These are phyloP conservation scores for Penicillium nordicum DNA, from an alignment of 2,329 filamentous ascomycete genomes.

Conservation along the genomic window DNA sequence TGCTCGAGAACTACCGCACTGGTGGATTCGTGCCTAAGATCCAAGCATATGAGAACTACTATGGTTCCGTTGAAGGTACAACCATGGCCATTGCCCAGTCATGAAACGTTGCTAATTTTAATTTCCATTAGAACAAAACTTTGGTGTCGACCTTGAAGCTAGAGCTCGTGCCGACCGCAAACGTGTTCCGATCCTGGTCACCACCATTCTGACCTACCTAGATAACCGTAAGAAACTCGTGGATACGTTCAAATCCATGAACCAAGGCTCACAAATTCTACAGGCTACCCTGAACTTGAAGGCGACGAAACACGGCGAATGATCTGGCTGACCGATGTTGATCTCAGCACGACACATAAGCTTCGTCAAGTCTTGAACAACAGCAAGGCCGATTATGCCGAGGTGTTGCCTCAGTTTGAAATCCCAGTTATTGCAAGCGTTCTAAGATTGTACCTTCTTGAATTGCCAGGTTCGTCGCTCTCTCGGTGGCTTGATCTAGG, in stretches of 20 bases:
- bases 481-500: slow-evolving; percentile 13
- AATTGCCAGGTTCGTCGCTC: slow-evolving; percentile 75
- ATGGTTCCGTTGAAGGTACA: slow-evolving; percentile 82
- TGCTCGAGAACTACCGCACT: slow-evolving; percentile 95
- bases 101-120: slow-evolving; percentile 15
- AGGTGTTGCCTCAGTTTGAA: slow-evolving; percentile 81
- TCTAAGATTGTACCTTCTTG: slow-evolving; percentile 89
- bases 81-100: too few species aligned
- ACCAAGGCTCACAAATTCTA: slow-evolving; percentile 1
- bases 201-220: slow-evolving; percentile 87
- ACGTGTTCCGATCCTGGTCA: slow-evolving; percentile 87
- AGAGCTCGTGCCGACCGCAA: slow-evolving; percentile 91
- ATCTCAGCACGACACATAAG: slow-evolving; percentile 77
- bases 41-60: slow-evolving; percentile 96
- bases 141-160: slow-evolving; percentile 96
- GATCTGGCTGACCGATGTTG: slow-evolving; percentile 93
- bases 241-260: not conserved
- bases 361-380: slow-evolving; percentile 81
- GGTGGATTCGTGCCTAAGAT: slow-evolving; percentile 89
- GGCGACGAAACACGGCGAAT: slow-evolving; percentile 88
- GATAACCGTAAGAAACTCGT: slow-evolving; percentile 63
- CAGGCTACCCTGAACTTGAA: slow-evolving; percentile 90
- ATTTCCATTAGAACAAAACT: slow-evolving; percentile 70
- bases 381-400: slow-evolving; percentile 72
- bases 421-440: slow-evolving; percentile 90